Conservation (phyloP, 495 filamentous ascomycete genomes). For the Oleoguttula mirabilis region DNA sequence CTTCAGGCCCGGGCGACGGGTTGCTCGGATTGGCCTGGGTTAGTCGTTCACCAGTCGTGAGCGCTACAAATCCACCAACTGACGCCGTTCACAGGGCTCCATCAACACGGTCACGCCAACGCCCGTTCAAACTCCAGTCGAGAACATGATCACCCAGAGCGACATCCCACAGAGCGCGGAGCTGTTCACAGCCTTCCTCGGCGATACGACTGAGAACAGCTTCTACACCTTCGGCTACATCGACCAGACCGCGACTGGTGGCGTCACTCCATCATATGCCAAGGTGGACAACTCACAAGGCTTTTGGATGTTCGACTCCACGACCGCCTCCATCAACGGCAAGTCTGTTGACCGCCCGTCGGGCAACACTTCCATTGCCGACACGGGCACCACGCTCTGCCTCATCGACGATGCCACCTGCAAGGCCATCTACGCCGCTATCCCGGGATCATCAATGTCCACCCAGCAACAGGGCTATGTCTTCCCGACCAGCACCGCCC, state of each 20-base stretch:
- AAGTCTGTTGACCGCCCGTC: slow-evolving; percentile 40
- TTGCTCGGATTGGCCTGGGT: slow-evolving; percentile 62
- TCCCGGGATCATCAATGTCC: slow-evolving; percentile 57
- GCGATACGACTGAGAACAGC: slow-evolving; percentile 29
- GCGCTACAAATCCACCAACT: too few species aligned
- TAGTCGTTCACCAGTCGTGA: too few species aligned
- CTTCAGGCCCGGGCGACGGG: slow-evolving; percentile 49
- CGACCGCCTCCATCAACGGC: slow-evolving; percentile 49
- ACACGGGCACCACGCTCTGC: slow-evolving; percentile 66
- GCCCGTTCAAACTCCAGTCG: slow-evolving; percentile 55
- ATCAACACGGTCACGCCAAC: slow-evolving; percentile 59
- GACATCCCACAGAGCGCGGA: slow-evolving; percentile 50
- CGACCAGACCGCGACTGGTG: slow-evolving; percentile 47
- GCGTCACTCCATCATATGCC: slow-evolving; percentile 45
- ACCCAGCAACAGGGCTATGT: slow-evolving; percentile 53
- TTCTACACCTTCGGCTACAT: slow-evolving; percentile 78
- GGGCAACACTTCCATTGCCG: slow-evolving; percentile 67
- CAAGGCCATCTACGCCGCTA: slow-evolving; percentile 56
- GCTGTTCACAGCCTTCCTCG: slow-evolving; percentile 35
- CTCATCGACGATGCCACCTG: slow-evolving; percentile 55
- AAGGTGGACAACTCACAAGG: slow-evolving; percentile 56
- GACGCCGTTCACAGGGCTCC: background rate
- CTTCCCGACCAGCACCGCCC: slow-evolving; percentile 47
- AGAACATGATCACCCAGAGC: slow-evolving; percentile 60
- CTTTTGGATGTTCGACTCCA: slow-evolving; percentile 60